phyloP scores from a whole-genome alignment of 192 early-diverging fungal species.

The Backusella westeae region DNA sequence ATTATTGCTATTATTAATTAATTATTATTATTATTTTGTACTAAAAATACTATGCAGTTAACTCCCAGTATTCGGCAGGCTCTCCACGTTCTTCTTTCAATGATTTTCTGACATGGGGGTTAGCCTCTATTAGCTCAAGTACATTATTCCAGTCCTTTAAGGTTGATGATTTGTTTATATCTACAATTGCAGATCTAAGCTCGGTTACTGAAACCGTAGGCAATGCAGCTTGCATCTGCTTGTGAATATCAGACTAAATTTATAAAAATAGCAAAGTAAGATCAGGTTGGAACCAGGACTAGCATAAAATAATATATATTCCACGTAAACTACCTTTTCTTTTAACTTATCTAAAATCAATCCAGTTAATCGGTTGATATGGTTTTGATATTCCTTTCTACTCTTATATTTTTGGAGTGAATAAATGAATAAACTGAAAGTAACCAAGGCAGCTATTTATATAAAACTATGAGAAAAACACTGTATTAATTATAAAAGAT shows the following conservation, averaged over 20 bases:
- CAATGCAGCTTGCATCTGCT: background rate
- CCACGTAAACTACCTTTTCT: background rate
- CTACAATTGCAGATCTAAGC: background rate
- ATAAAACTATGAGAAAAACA: background rate
- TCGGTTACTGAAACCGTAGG: background rate
- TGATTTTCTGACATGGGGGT: conserved; percentile 1
- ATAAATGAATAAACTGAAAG: background rate
- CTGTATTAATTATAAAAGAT: background rate
- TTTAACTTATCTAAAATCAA: background rate
- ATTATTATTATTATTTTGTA: background rate
- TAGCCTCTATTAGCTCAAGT: background rate
- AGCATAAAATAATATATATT: background rate
- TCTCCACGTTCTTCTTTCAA: background rate
- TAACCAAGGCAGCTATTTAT: background rate
- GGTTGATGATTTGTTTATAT: background rate
- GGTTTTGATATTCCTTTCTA: background rate
- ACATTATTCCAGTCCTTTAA: background rate
- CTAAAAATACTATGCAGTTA: background rate
- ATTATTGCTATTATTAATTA: background rate
- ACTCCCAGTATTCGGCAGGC: background rate
- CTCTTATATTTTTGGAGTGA: background rate
- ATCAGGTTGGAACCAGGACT: background rate
- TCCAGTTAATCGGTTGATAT: background rate
- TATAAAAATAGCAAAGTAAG: background rate
- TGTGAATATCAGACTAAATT: background rate